Evolutionary conservation across 129 eudicot genomes (phyloP), one percentile per base, ranked within the genome.

Genomic region (Ambrosia trifida): DNA sequence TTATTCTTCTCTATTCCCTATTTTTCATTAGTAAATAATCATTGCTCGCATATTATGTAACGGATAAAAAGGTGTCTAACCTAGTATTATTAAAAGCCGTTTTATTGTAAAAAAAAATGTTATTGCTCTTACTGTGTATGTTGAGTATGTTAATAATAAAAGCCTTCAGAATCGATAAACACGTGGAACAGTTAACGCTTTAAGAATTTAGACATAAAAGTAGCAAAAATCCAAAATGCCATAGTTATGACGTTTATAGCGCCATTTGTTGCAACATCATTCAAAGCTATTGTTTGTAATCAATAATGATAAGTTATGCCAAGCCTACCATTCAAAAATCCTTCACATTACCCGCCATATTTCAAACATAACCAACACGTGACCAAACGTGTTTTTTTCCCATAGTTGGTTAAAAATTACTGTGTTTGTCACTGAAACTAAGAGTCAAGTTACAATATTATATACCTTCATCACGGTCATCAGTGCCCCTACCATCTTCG

Each of bases 381-480:
- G 56, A 62, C 33, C 43, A 38, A 16, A 40, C 58, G 18, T 40
- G 30, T 32, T 51, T 35, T 44, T 77, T 41, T 24, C 32, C 28
- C 28, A n/a, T 38, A 14, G 4, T 3, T 40, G 12, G 7, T 70
- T 28, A 3, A 24, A 24, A 36, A 30, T 30, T 40, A 35, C 14
- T 19, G 19, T 57, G 45, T 20, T 63, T 51, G 40, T 24, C 3
- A 71, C 11, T 53, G 50, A 30, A 53, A 32, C 31, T 54, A 63
- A 59, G 54, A 58, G 50, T 59, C 35, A 60, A 49, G 41, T 20
- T 32, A 40, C 40, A n/a, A 66, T 11, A 57, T 35, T 18, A 32
- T 31, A 61, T 80, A 80, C 84, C 84, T 80, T 74, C 84, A 69
- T 80, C 84, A 24, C 80, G 80, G 38, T 80, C 84, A 80, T 80